phyloP scores from a whole-genome alignment of 805 yeast species.

The Dipodascus albidus region DNA sequence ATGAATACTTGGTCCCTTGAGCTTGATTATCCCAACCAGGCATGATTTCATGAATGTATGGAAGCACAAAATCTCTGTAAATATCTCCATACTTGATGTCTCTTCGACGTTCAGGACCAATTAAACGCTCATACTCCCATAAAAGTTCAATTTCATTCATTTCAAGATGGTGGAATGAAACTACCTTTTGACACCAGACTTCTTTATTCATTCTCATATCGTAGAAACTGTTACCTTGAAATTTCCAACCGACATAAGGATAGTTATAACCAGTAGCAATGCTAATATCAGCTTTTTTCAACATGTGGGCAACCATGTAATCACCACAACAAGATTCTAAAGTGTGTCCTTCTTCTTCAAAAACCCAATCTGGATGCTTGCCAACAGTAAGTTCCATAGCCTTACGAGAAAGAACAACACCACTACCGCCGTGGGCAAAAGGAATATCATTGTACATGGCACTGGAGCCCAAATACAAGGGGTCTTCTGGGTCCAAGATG shows the following conservation, averaged over 20 bases:
- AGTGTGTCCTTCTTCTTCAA: slow-evolving; percentile 15
- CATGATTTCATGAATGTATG: slow-evolving; percentile 9
- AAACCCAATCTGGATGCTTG: slow-evolving; percentile 7
- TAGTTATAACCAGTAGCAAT: slow-evolving; percentile 8
- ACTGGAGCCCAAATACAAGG: slow-evolving; percentile 23
- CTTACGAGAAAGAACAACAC: slow-evolving; percentile 24
- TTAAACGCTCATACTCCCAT: slow-evolving; percentile 19
- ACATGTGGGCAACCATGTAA: slow-evolving; percentile 20
- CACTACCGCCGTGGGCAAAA: slow-evolving; percentile 32
- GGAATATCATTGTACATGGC: slow-evolving; percentile 13
- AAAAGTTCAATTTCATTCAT: slow-evolving; percentile 21
- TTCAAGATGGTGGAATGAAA: slow-evolving; percentile 24
- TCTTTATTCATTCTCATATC: slow-evolving; percentile 8
- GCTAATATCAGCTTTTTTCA: slow-evolving; percentile 12
- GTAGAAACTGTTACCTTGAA: slow-evolving; percentile 13
- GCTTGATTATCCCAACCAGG: slow-evolving; percentile 14
- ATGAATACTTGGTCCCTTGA: background rate
- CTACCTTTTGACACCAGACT: slow-evolving; percentile 23
- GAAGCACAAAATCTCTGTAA: slow-evolving; percentile 14
- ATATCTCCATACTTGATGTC: slow-evolving; percentile 12
- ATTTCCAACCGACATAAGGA: slow-evolving; percentile 7
- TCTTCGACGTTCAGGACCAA: background rate
- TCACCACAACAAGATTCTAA: slow-evolving; percentile 27
- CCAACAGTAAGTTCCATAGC: slow-evolving; percentile 22
- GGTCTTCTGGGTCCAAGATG: slow-evolving; percentile 20